Conservation (phyloP, 352 stramenopile genomes). For the Aphanomyces astaci region DNA sequence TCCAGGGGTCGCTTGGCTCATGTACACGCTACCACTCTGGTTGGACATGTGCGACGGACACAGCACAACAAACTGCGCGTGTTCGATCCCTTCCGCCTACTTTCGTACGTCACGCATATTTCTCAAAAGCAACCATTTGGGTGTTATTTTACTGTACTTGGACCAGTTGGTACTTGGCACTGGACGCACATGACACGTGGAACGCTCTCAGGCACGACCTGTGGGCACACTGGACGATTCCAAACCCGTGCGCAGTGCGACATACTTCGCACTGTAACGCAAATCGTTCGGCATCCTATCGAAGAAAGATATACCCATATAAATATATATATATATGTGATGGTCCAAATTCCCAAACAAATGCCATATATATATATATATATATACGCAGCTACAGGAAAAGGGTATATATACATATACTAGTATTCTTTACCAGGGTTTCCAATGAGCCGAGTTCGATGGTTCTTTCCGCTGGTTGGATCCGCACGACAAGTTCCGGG, state of each 20-base stretch:
- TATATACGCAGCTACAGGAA: no score
- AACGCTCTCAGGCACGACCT: slow-evolving; percentile 65
- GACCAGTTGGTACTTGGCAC: slow-evolving; percentile 49
- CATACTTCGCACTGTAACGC: slow-evolving; percentile 64
- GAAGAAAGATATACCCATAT: no score
- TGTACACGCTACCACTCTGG: background rate
- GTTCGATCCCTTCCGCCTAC: background rate
- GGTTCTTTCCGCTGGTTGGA: slow-evolving; percentile 33
- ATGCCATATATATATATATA: no score
- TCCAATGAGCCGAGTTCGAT: slow-evolving; percentile 37
- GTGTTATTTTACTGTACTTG: slow-evolving; percentile 40
- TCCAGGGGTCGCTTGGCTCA: background rate
- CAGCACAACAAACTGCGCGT: background rate
- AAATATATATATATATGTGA: no score
- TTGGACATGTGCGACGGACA: background rate
- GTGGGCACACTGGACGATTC: slow-evolving; percentile 73
- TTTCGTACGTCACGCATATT: no score
- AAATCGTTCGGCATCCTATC: slow-evolving; percentile 47
- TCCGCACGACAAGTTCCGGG: slow-evolving; percentile 42
- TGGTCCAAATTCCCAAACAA: no score
- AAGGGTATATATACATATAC: no score
- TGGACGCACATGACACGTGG: slow-evolving; percentile 68
- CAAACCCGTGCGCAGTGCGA: slow-evolving; percentile 42
- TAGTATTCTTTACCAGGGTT: slow-evolving; percentile 10
- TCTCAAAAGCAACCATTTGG: no score